Conservation (phyloP, 208 protist species). For the Trypanosoma boissoni region DNA sequence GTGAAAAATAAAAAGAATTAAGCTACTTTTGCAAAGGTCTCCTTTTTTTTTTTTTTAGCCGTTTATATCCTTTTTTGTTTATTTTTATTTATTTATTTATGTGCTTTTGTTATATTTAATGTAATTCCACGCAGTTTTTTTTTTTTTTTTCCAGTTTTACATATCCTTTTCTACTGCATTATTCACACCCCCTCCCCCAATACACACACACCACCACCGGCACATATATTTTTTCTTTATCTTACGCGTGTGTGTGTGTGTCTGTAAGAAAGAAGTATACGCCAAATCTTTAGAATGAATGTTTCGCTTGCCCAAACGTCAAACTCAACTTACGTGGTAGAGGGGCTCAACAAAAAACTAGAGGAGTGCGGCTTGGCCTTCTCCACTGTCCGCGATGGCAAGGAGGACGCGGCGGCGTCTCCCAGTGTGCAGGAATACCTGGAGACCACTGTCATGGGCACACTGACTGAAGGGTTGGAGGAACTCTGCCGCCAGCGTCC, state of each 20-base stretch:
- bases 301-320: neutral
- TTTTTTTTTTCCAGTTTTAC: no score
- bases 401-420: neutral
- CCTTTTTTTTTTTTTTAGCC: neutral
- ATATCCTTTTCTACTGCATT: no score
- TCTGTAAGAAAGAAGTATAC: neutral
- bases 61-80: neutral
- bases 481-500: slow-evolving; percentile 87
- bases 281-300: neutral
- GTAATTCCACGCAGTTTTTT: neutral
- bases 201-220: no score
- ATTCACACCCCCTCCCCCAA: no score
- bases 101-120: neutral
- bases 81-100: neutral
- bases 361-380: neutral
- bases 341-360: neutral
- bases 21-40: neutral
- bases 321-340: neutral
- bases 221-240: no score
- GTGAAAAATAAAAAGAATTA: neutral
- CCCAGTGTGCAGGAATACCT: slow-evolving; percentile 75
- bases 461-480: slow-evolving; percentile 83
- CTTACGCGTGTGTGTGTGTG: no score
- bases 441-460: slow-evolving; percentile 81
- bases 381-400: no score